phyloP scores from a whole-genome alignment of 768 basidiomycete species.

The Gloeophyllum trabeum region DNA sequence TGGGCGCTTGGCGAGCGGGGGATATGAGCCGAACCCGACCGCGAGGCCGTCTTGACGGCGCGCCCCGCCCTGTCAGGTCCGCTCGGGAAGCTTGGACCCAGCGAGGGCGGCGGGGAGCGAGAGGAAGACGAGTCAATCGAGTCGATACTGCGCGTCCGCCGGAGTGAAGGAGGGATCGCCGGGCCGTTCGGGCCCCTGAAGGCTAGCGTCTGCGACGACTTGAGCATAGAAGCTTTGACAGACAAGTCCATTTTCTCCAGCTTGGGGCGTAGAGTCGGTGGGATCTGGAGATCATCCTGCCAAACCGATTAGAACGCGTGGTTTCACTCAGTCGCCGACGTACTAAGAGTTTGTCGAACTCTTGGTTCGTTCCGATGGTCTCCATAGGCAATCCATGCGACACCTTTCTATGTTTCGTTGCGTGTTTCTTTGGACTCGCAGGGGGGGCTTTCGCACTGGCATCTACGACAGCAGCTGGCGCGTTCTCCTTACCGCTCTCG shows the following conservation, averaged over 20 bases:
- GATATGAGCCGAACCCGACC: constrained; percentile 26
- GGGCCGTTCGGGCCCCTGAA: constrained; percentile 20
- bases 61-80: neutral
- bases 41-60: neutral
- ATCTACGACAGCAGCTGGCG: constrained; percentile 26
- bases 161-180: constrained; percentile 23
- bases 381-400: constrained; percentile 25
- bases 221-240: constrained; percentile 88
- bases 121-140: constrained; percentile 49
- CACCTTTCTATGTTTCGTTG: no score
- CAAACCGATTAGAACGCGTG: constrained; percentile 2
- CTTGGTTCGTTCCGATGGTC: constrained; percentile 41
- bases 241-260: constrained; percentile 71
- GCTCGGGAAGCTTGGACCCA: neutral
- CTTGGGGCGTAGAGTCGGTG: constrained; percentile 64
- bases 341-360: constrained; percentile 77
- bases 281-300: constrained; percentile 87
- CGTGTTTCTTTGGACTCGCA: constrained; percentile 25
- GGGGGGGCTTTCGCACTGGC: constrained; percentile 9
- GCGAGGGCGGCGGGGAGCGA: constrained; percentile 18
- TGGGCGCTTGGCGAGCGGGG: constrained; percentile 37
- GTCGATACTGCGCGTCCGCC: constrained; percentile 65
- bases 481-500: constrained; percentile 58
- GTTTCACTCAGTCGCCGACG: constrained; percentile 14
- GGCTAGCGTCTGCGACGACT: constrained; percentile 63